Conservation (phyloP, 768 basidiomycete species). For the Pulveroboletus frians region DNA sequence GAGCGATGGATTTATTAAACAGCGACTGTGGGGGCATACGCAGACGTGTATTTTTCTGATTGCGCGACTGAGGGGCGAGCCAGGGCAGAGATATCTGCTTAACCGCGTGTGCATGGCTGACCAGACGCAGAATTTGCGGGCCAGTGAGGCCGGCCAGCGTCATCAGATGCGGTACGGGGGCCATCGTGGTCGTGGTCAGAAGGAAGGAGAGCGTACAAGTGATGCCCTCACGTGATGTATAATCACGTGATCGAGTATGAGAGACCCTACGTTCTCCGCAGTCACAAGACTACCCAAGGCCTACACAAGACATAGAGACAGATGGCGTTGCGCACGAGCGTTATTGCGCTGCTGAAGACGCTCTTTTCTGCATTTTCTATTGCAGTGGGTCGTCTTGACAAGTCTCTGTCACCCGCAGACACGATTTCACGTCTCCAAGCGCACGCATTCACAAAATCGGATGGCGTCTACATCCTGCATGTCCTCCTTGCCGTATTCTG, state of each 20-base stretch:
- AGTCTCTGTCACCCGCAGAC: slow-evolving; percentile 64
- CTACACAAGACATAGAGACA: no score
- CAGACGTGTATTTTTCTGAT: slow-evolving; percentile 33
- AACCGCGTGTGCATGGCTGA: slow-evolving; percentile 59
- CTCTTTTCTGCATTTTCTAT: slow-evolving; percentile 47
- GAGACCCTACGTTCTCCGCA: no score
- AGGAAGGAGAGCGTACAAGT: no score
- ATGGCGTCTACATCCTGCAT: slow-evolving; percentile 63
- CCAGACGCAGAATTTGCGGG: slow-evolving; percentile 62
- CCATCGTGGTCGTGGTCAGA: slow-evolving; percentile 13
- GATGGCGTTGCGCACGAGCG: slow-evolving; percentile 5
- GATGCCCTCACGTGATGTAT: no score
- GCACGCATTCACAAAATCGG: slow-evolving; percentile 51
- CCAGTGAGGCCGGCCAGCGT: slow-evolving; percentile 83
- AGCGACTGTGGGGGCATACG: slow-evolving; percentile 70
- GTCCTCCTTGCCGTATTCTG: slow-evolving; percentile 60
- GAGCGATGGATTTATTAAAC: slow-evolving; percentile 77
- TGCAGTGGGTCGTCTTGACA: slow-evolving; percentile 66
- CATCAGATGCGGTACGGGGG: slow-evolving; percentile 64
- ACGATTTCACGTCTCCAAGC: slow-evolving; percentile 55
- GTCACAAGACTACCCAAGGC: no score
- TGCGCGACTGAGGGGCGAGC: slow-evolving; percentile 47
- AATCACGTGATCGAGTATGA: no score
- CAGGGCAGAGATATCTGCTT: slow-evolving; percentile 63
- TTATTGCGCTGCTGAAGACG: slow-evolving; percentile 3